Evolutionary conservation across 2,329 filamentous ascomycete species (phyloP), one percentile per base, ranked within the genome.

Genomic region (Penicillium sp.): DNA sequence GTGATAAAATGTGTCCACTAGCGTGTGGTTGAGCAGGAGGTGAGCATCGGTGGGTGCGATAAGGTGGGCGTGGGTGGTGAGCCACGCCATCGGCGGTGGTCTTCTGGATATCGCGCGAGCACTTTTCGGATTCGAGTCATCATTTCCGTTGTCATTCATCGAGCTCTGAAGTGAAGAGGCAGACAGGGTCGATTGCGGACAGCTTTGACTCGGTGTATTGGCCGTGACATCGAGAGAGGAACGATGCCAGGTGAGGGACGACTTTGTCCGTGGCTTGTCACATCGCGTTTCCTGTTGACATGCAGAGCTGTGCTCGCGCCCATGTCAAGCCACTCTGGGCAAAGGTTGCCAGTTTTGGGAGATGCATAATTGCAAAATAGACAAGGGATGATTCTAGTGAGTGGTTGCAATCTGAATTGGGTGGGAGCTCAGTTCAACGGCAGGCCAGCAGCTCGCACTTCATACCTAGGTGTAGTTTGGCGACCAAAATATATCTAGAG

Each of bases 61-160:
- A n/a, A n/a, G n/a, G n/a, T n/a, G n/a, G n/a, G n/a, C n/a, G n/a
- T n/a, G n/a, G n/a, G n/a, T n/a, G n/a, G n/a, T n/a, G n/a, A n/a
- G n/a, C n/a, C n/a, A n/a, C n/a, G n/a, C n/a, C n/a, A n/a, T n/a
- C n/a, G n/a, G n/a, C n/a, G n/a, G n/a, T n/a, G n/a, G n/a, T n/a
- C n/a, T n/a, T n/a, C n/a, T n/a, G n/a, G n/a, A n/a, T n/a, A n/a
- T n/a, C n/a, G n/a, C n/a, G n/a, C n/a, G 29, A 80, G 54, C 57
- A 83, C 33, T 39, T 11, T 39, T 26, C 5, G 33, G 21, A 79
- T 17, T 79, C 78, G 31, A 81, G 69, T 61, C 68, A 34, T 30
- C 71, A 58, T 52, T 73, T 67, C 9, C 66, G 60, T 45, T 48
- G 7, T 41, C 42, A 50, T 72, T 77, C 31, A 66, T 54, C 28